Evolutionary conservation across 371 early-diverging fungal species (phyloP).

Genomic region (Saksenaea oblongispora): DNA sequence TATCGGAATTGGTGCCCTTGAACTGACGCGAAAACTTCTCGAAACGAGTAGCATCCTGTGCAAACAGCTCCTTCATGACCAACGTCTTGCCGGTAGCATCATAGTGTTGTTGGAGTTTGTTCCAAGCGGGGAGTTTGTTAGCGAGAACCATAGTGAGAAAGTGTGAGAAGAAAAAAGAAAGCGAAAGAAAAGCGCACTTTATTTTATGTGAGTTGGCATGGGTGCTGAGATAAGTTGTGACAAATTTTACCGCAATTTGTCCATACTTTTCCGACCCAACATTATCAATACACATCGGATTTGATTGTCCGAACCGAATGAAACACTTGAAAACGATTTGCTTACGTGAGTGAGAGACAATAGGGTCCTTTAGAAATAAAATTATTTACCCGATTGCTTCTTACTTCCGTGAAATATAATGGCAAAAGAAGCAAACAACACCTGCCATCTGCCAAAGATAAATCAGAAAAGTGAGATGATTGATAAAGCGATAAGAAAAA

Average conservation of each 20-base stretch:
- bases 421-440: no score
- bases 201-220: not conserved
- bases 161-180: constrained; percentile 12
- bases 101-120: constrained; percentile 84
- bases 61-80: constrained; percentile 80
- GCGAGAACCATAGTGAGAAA: constrained; percentile 64
- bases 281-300: constrained; percentile 1
- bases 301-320: not conserved
- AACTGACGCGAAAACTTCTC: constrained; percentile 76
- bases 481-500: no score
- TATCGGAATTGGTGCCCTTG: constrained; percentile 65
- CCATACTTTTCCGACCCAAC: not conserved
- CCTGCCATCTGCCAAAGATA: no score
- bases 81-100: constrained; percentile 72
- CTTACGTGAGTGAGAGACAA: not conserved
- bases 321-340: not conserved
- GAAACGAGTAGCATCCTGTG: constrained; percentile 76
- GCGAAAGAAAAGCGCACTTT: constrained; percentile 6
- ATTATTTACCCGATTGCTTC: not conserved
- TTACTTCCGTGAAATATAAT: not conserved
- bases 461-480: no score
- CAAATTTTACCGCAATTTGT: constrained; percentile 4
- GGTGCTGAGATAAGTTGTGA: not conserved
- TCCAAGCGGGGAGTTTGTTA: constrained; percentile 78
- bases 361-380: not conserved